Base-by-base conservation (phyloP, 2,329 filamentous ascomycete species). In the Colletotrichum graminicola region DNA sequence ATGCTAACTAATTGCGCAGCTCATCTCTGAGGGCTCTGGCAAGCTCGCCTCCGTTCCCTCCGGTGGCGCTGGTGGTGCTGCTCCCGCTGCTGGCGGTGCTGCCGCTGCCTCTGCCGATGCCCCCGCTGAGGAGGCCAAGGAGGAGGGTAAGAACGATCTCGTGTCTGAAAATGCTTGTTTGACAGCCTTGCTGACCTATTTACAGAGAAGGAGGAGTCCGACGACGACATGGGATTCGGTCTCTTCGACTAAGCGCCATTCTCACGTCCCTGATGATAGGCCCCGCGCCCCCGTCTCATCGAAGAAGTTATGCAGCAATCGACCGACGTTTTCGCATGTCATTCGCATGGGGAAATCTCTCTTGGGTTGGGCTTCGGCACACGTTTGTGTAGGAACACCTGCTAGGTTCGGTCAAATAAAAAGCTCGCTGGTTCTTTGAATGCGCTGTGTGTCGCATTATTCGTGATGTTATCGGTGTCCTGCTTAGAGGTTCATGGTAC, bases 1-100 rank as follows among this genome's bases (percentile, higher is more conserved):
- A 51, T 14, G 60, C 73, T 74, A 49, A 75, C 66, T 14, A 16
- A 4, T 6, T 4, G 2, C 75, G 74, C 78, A 98, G 96, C 88
- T 99, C 86, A 98, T 99, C 84, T 80, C 93, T 80, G 90, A 95
- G 86, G 96, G 96, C 82, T 91, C 93, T 77, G 81, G 88, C 85
- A 99, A 99, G 92, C 94, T 99, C 81, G 96, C 96, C 79, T 98
- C 95, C 86, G 95, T 99, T 82, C 95, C 96, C 85, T 94, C 93
- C 81, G 96, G 95, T 80, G 95, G 95, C 85, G 89, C 87, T 81
- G 94, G 91, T 82, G 93, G 88, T 84, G 93, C 88, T 79, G 87
- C 86, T 80, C 87, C 87, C 79, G 88, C 87, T 83, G 90, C 86
- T 82, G 92, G 86, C 81, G 93, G 87, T 80, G 92, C 86, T 79